These are phyloP conservation scores for Rhododendron kiyosumense DNA, from an alignment of 148 eudicot species.

Conservation along the genomic window DNA sequence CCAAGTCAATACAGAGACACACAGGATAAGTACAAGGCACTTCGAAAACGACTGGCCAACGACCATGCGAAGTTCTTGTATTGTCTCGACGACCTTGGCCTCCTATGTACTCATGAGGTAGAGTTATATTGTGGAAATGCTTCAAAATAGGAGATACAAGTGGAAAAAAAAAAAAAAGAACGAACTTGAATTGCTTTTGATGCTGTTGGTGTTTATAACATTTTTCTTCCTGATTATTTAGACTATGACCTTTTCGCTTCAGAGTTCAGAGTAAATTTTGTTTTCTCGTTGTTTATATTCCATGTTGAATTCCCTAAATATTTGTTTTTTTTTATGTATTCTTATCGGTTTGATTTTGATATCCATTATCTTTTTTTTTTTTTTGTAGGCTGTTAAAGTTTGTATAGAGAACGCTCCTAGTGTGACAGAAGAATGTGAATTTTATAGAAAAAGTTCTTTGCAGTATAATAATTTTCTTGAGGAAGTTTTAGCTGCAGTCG, in stretches of 20 bases:
- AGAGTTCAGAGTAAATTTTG: not conserved
- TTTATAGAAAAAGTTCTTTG: constrained; percentile 22
- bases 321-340: not conserved
- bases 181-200: not conserved
- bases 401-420: constrained; percentile 38
- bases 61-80: constrained; percentile 43
- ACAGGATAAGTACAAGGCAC: constrained; percentile 23
- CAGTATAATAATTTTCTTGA: constrained; percentile 36
- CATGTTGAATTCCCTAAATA: not conserved
- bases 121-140: not conserved
- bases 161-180: not conserved
- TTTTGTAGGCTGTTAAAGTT: constrained; percentile 51
- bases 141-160: constrained; percentile 1
- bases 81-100: constrained; percentile 62
- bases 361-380: not conserved
- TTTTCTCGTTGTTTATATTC: not conserved
- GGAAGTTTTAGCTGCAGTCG: constrained; percentile 29
- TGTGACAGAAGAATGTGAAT: constrained; percentile 32
- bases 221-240: not conserved
- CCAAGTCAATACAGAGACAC: constrained; percentile 24
- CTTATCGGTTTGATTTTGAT: not conserved
- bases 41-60: constrained; percentile 33
- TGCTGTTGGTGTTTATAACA: not conserved
- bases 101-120: constrained; percentile 55
- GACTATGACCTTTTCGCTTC: not conserved